These are phyloP conservation scores for Capsicum rhomboideum DNA, from an alignment of 257 asterid species.

Conservation along the genomic window DNA sequence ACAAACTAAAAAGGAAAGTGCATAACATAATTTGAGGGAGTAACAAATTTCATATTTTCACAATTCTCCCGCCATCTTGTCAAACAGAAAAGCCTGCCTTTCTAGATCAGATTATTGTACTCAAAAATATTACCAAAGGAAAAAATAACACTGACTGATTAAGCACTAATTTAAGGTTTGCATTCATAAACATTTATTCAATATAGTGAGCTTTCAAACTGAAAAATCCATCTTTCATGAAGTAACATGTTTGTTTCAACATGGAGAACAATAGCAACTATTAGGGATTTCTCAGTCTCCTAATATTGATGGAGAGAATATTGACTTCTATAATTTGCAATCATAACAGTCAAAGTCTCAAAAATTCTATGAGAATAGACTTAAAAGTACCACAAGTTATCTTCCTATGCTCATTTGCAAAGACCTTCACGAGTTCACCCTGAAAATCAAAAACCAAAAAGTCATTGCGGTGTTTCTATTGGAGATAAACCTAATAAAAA, in stretches of 20 bases:
- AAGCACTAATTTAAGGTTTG: background rate
- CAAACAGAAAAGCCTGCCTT: background rate
- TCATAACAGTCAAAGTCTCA: background rate
- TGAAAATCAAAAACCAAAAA: constrained; percentile 35
- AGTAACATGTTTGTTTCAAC: background rate
- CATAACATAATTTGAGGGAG: background rate
- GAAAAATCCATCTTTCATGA: background rate
- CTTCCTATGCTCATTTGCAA: constrained; percentile 85
- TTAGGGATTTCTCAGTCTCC: background rate
- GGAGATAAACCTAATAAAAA: background rate
- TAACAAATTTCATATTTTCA: background rate
- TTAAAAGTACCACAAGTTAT: constrained; percentile 65
- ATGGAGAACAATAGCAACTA: background rate
- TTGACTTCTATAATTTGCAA: background rate
- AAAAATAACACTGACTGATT: background rate
- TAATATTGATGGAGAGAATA: background rate
- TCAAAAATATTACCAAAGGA: background rate
- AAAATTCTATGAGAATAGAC: constrained; percentile 8
- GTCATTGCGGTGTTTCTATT: constrained; percentile 17
- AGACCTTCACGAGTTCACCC: constrained; percentile 95
- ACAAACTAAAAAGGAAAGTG: background rate
- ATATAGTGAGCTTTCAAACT: background rate
- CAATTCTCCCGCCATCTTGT: background rate
- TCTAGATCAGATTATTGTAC: background rate
- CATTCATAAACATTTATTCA: background rate